Evolutionary conservation across 352 stramenopile species (phyloP).

Genomic region (Globisporangium abappressorium): DNA sequence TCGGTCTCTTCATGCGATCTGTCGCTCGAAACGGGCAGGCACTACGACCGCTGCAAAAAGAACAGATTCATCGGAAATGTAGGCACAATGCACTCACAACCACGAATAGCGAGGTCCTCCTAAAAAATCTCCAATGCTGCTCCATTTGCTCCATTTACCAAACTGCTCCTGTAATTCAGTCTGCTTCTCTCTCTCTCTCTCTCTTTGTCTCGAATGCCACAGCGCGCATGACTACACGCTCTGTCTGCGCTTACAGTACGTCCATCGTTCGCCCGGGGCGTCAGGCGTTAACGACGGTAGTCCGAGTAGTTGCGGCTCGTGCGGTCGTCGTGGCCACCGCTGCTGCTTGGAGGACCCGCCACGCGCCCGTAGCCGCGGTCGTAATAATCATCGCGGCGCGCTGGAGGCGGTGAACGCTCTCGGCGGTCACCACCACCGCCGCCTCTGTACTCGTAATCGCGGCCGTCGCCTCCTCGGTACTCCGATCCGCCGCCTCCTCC

Average conservation of each 20-base stretch:
- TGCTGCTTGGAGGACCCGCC: constrained; percentile 13
- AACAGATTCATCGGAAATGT: neutral
- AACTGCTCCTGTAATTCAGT: neutral
- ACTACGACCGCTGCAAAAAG: neutral
- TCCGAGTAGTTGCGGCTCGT: constrained; percentile 46
- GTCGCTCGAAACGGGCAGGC: neutral
- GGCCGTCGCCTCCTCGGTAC: constrained; percentile 13
- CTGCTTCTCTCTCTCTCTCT: neutral
- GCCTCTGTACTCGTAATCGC: constrained; percentile 19
- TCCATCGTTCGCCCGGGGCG: neutral
- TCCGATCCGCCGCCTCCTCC: constrained; percentile 13
- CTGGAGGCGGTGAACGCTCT: constrained; percentile 13
- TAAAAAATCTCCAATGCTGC: neutral
- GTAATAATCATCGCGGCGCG: constrained; percentile 15
- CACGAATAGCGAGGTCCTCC: neutral
- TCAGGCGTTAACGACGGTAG: constrained; percentile 30
- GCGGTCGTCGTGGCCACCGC: constrained; percentile 55
- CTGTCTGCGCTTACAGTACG: constrained; percentile 4
- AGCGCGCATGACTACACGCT: neutral
- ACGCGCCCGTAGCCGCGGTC: constrained; percentile 36
- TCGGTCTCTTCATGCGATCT: neutral
- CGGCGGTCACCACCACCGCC: constrained; percentile 17
- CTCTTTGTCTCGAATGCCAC: neutral
- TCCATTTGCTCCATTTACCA: neutral
- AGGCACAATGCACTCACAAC: neutral